Evolutionary conservation across 2,329 filamentous ascomycete species (phyloP), one percentile per base, ranked within the genome.

Genomic region (Coniosporium tulheliwenetii): DNA sequence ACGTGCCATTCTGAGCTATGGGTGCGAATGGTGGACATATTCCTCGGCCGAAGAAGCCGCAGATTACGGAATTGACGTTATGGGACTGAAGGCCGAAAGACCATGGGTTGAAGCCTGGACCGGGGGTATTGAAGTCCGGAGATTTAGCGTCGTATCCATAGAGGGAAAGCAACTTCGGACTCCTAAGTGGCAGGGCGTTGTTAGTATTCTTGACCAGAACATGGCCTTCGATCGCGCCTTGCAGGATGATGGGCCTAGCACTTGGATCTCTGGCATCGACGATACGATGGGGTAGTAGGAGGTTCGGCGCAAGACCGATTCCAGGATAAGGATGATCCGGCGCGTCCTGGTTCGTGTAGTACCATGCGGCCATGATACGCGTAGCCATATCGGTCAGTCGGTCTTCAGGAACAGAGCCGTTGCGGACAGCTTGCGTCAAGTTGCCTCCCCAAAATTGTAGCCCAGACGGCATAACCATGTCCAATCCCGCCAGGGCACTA

Each of bases 201-300:
- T 71, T 70, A 16, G 19, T 16, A 51, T 81, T 80, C 53, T 80
- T 81, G 29, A 80, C 64, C 0, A 80, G 63, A 1, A 80, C 76
- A 40, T 78, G 74, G 3, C 77, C 75, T 48, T 79, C 75, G 5
- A 77, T 59, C 0, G 74, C 75, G 3, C 73, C 71, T n/a, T 73
- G 61, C 0, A 77, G 50, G 0, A 77, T 53, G 0, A 67, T 64
- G 0, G 62, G 53, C 8, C 67, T 66, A 9, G 69, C 62, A 7
- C 64, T 57, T 10, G 63, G 54, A 50, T 79, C 69, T 15, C 71
- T 62, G 2, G 67, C 75, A 47, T 79, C 70, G 8, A 79, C 60
- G 14, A 69, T 58, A 0, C 50, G 46, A 44, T 79, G 76, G 2
- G 69, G 68, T 32, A 61, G 53, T 0, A 63, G 62, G 3, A 75